Conservation (phyloP, 176 grass and related monocot genomes). For the Dactylis glomerata region DNA sequence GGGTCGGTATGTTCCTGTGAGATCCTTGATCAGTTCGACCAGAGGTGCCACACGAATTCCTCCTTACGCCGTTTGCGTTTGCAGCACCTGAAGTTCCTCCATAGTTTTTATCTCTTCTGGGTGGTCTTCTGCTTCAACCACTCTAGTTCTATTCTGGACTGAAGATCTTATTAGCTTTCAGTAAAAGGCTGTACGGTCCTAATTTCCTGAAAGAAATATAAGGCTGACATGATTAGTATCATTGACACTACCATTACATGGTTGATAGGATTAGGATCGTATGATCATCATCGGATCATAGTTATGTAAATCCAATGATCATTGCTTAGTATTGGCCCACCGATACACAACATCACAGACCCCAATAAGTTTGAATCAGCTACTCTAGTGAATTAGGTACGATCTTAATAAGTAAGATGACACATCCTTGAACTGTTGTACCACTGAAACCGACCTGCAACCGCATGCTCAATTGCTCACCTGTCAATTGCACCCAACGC, state of each 20-base stretch:
- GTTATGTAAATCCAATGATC: not conserved
- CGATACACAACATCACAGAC: not conserved
- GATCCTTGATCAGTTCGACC: no score
- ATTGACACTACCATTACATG: not conserved
- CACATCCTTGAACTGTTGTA: not conserved
- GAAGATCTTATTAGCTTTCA: not conserved
- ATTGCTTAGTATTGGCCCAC: not conserved
- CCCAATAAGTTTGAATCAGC: not conserved
- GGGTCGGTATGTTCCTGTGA: no score
- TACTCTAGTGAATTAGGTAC: not conserved
- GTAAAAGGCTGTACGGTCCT: not conserved
- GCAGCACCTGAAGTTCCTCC: not conserved
- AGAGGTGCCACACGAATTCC: not conserved
- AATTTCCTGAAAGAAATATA: not conserved
- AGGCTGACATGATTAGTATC: not conserved
- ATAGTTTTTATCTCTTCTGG: not conserved
- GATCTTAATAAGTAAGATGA: not conserved
- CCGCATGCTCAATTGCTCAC: not conserved
- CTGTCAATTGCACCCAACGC: not conserved
- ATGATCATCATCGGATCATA: not conserved
- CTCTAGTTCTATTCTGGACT: not conserved
- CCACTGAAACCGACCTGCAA: conserved; percentile 8
- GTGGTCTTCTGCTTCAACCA: not conserved
- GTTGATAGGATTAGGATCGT: not conserved
- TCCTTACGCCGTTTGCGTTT: not conserved